Base-by-base conservation (phyloP, 345 rosid genomes). In the Eucalyptus curtisii region DNA sequence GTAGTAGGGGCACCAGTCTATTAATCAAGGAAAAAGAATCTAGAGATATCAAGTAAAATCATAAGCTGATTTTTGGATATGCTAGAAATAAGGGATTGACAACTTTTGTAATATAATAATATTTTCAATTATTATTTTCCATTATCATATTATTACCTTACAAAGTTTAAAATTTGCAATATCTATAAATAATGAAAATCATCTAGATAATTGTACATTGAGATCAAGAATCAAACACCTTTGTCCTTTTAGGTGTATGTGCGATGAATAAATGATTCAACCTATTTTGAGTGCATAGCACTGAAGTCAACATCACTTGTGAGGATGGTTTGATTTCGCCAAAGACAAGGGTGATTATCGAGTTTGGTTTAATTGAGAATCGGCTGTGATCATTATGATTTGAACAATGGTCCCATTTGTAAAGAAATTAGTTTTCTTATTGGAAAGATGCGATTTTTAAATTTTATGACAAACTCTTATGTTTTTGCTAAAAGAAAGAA, bases 231-330 rank as follows among this genome's bases (percentile, higher is more conserved):
- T 19, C 24, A 19, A 52, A 52, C 2, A 19, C 10, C 24, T 19
- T 19, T 0, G 0, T 19, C 19, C 57, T 52, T 52, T 7, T 0
- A 52, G 55, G 55, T 0, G 24, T 52, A 52, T 52, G 25, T 52
- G 57, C 25, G 4, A 52, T 52, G 57, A 19, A 52, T 19, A 19
- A 52, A 0, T 19, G 10, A 19, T 52, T 52, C 10, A 52, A 52
- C 1, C 25, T 52, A 8, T 11, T 17, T 37, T 19, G 45, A 71
- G 25, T 0, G 14, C 0, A 71, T 10, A 3, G 4, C 14, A 20
- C 1, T 5, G 0, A 3, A 37, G 30, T 13, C 0, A 8, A 20
- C 15, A 76, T 40, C 0, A 1, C 47, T 76, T 76, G 27, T 37
- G 27, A 37, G 82, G 82, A 37, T 76, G 82, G 44, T 33, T 68